Conservation (phyloP, 1,139 yeast species). For the Lodderomyces jiufengensis region DNA sequence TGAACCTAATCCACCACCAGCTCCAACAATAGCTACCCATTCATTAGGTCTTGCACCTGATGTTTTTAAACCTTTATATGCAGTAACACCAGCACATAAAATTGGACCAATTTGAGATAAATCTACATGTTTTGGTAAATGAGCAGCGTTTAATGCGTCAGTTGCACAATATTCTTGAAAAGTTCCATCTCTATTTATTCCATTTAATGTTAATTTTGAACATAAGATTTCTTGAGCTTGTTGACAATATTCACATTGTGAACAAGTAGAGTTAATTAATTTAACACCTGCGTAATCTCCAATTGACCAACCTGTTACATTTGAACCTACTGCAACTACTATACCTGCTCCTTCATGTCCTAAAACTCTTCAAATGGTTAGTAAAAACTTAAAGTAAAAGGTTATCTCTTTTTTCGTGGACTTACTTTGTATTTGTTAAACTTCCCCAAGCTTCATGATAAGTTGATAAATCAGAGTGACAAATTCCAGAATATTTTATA, state of each 20-base stretch:
- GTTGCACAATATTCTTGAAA: conserved; percentile 82
- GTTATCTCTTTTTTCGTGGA: too few relatives aligned
- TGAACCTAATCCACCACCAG: conserved; percentile 83
- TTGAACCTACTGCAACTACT: conserved; percentile 67
- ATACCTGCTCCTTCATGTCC: conserved; percentile 90
- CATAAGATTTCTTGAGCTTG: conserved; percentile 69
- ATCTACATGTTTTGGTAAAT: conserved; percentile 31
- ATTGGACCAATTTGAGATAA: conserved; percentile 35
- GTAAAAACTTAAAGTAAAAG: too few relatives aligned
- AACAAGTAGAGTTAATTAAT: conserved; percentile 71
- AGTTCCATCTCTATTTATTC: conserved; percentile 79
- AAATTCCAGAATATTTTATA: conserved; percentile 64
- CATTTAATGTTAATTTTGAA: conserved; percentile 63
- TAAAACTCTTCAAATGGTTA: too few relatives aligned
- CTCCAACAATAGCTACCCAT: conserved; percentile 81
- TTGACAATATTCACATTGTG: conserved; percentile 70
- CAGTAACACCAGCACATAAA: conserved; percentile 81
- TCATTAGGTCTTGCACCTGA: conserved; percentile 66
- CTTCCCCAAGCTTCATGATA: conserved; percentile 20
- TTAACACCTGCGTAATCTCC: conserved; percentile 81
- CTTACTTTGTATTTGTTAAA: too few relatives aligned
- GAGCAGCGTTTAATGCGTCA: conserved; percentile 39
- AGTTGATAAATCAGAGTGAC: conserved; percentile 69
- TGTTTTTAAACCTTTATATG: conserved; percentile 75
- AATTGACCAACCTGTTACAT: conserved; percentile 61